Conservation (phyloP, 495 filamentous ascomycete genomes). For the Cenococcum geophilum region DNA sequence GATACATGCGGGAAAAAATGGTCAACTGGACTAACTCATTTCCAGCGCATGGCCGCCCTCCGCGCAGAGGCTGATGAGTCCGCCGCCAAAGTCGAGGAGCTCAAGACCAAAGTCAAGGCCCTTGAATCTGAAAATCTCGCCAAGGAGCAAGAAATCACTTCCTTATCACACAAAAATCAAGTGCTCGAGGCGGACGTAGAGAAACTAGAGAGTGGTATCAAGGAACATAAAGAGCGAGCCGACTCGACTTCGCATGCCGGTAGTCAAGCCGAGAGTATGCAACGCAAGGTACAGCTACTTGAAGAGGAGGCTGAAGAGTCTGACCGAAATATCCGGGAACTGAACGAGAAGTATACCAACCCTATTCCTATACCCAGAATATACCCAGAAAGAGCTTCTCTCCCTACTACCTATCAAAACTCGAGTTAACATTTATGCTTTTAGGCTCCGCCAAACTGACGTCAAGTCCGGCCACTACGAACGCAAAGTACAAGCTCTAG, state of each 20-base stretch:
- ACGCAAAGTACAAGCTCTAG: slow-evolving; percentile 96
- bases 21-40: slow-evolving; percentile 2
- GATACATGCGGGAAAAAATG: background rate
- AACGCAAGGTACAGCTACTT: slow-evolving; percentile 85
- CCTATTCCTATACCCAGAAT: slow-evolving; percentile 1
- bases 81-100: slow-evolving; percentile 71
- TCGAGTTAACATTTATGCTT: background rate
- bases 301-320: slow-evolving; percentile 97
- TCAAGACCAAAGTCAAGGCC: slow-evolving; percentile 74
- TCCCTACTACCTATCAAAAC: background rate
- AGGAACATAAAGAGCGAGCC: slow-evolving; percentile 57
- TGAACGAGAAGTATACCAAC: slow-evolving; percentile 86
- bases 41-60: slow-evolving; percentile 86
- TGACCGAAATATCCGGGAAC: slow-evolving; percentile 88
- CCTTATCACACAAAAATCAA: slow-evolving; percentile 83
- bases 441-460: slow-evolving; percentile 93
- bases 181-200: slow-evolving; percentile 86
- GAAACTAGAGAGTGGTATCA: slow-evolving; percentile 46
- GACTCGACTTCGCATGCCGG: slow-evolving; percentile 67
- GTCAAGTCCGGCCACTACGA: slow-evolving; percentile 99
- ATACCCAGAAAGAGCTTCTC: background rate
- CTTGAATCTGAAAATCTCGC: slow-evolving; percentile 90
- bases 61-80: slow-evolving; percentile 87
- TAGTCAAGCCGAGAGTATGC: slow-evolving; percentile 79
- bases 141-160: slow-evolving; percentile 97